Base-by-base conservation (phyloP, 2,329 filamentous ascomycete genomes). In the Hypoxylon sp. region DNA sequence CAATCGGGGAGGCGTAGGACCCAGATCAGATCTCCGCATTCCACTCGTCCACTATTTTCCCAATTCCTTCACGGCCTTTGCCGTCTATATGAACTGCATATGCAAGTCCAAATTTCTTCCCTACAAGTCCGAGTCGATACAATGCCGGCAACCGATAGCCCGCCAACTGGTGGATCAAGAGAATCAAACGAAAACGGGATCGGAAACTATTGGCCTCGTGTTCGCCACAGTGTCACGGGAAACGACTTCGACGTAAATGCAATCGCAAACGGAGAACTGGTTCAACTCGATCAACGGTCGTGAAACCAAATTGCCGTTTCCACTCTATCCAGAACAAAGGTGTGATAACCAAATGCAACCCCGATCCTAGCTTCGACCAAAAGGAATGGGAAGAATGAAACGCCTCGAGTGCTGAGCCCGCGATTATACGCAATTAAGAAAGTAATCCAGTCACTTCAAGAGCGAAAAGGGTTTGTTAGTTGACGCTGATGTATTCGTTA, bases 241-340 rank as follows among this genome's bases (percentile, higher is more conserved):
- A 64, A 51, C 41, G 52, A 55, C 53, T 41, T 69, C 56, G 54
- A 56, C 47, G 57, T 63, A 56, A 65, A 68, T 53, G 59, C 23
- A 71, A 64, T 71, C 68, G 64, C 65, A 63, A 65, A 63, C 45
- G 32, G 52, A 59, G 46, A 70, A 60, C 48, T 55, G 34, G 61
- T 41, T 61, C 61, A 63, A 56, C 51, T 69, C 59, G 58, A 45
- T 60, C 47, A 48, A 48, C 46, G 25, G 62, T 67, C 60, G 67
- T 68, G 60, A 54, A 71, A 71, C 67, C 47, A 63, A 61, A 27
- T 39, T 52, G 66, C 70, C 70, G 69, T 61, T 56, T 69, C 64
- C 67, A 70, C 68, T 66, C 60, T 73, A 69, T 71, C 64, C 68
- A 72, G 62, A 72, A 73, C 62, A 66, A 71, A 65, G 47, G 46